These are phyloP conservation scores for Pleurotus giganteus DNA, from an alignment of 768 basidiomycete genomes.

Conservation along the genomic window DNA sequence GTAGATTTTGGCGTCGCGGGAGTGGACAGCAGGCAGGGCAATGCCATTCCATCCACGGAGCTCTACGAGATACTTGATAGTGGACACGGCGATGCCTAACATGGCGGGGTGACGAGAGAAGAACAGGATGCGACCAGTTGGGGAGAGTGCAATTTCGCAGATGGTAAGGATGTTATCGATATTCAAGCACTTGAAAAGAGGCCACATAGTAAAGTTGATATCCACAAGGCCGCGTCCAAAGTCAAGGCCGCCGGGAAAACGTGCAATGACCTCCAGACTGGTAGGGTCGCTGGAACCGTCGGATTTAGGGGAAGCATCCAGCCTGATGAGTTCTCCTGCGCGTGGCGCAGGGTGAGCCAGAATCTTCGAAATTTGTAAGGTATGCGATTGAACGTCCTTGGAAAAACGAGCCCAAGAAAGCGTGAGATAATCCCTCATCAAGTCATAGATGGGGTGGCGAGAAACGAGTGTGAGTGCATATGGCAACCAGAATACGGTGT, in stretches of 20 bases:
- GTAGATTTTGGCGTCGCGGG: slow-evolving; percentile 88
- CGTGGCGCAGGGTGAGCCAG: slow-evolving; percentile 85
- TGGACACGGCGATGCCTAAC: slow-evolving; percentile 90
- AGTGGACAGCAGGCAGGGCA: slow-evolving; percentile 77
- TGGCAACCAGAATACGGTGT: slow-evolving; percentile 93
- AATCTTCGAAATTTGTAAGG: slow-evolving; percentile 86
- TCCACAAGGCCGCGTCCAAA: slow-evolving; percentile 90
- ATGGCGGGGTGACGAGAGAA: slow-evolving; percentile 88
- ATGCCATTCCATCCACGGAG: slow-evolving; percentile 92
- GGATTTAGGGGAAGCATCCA: slow-evolving; percentile 74
- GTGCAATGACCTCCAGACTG: slow-evolving; percentile 78
- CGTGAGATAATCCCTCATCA: slow-evolving; percentile 95
- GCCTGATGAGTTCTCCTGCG: slow-evolving; percentile 80
- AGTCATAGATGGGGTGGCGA: slow-evolving; percentile 89
- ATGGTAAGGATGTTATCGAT: slow-evolving; percentile 92
- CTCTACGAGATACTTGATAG: slow-evolving; percentile 89
- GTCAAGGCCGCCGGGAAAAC: slow-evolving; percentile 92
- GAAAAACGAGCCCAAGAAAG: slow-evolving; percentile 93
- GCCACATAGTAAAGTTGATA: slow-evolving; percentile 97
- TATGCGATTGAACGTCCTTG: slow-evolving; percentile 92
- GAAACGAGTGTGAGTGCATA: slow-evolving; percentile 90
- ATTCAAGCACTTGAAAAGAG: slow-evolving; percentile 88
- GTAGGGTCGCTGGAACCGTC: slow-evolving; percentile 42
- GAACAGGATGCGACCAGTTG: slow-evolving; percentile 79
- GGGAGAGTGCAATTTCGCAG: slow-evolving; percentile 82